These are phyloP conservation scores for Triticum turgidum DNA, from an alignment of 176 grass and related monocot species.

Conservation along the genomic window DNA sequence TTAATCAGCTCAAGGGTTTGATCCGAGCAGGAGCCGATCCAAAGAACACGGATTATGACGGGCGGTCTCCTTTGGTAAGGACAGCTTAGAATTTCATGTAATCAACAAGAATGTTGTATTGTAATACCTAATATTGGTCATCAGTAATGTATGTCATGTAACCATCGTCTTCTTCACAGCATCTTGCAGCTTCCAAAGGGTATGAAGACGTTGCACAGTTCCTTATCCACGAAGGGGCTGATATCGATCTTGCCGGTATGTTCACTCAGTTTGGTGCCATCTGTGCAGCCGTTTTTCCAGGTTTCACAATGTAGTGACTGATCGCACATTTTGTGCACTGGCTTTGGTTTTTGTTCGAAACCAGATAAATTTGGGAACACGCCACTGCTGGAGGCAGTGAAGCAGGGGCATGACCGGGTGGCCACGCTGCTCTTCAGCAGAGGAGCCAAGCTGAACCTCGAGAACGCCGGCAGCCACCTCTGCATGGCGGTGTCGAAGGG, in stretches of 20 bases:
- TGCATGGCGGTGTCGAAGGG: conserved; percentile 70
- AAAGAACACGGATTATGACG: conserved; percentile 87
- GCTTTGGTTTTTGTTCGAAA: background rate
- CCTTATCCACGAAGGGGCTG: conserved; percentile 70
- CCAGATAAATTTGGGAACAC: conserved; percentile 95
- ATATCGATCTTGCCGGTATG: conserved; percentile 72
- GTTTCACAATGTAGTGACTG: background rate
- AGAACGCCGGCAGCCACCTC: conserved; percentile 64
- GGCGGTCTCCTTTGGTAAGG: conserved; percentile 79
- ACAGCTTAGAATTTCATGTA: background rate
- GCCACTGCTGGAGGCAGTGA: conserved; percentile 78
- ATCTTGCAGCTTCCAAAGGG: conserved; percentile 80
- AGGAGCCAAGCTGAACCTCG: conserved; percentile 65
- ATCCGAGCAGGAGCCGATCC: conserved; percentile 88
- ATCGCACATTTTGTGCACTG: background rate
- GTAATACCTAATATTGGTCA: background rate
- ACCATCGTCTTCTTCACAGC: conserved; percentile 40
- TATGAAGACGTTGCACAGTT: conserved; percentile 76
- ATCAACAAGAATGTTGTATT: background rate
- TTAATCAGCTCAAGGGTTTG: conserved; percentile 68
- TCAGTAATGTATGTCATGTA: background rate
- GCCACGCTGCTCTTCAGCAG: conserved; percentile 57
- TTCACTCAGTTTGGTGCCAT: background rate
- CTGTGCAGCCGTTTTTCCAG: background rate
- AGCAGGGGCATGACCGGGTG: conserved; percentile 70